A percentile compares a stretch with the other conserved stretches of the same genome.
Conservation (phyloP, 495 filamentous ascomycete species). For the Penicillium lagena region DNA sequence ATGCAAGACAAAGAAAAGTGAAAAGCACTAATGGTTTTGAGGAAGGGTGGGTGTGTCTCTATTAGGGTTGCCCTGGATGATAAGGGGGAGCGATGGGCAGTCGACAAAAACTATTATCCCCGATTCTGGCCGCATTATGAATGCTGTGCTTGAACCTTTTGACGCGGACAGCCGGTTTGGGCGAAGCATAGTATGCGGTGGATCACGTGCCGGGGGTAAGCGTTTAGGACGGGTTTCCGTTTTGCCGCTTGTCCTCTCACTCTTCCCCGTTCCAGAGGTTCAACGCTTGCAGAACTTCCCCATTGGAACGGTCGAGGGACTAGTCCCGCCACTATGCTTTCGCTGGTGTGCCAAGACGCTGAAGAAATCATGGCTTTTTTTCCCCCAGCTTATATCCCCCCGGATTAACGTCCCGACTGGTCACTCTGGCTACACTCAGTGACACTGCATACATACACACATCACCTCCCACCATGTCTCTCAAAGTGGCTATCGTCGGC, state of each 20-base stretch:
- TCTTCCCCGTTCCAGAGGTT: neutral
- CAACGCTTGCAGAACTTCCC: too few relatives aligned
- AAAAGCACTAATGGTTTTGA: too few relatives aligned
- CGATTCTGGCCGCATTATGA: neutral
- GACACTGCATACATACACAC: neutral
- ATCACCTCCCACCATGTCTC: slow-evolving; percentile 8
- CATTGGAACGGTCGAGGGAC: neutral
- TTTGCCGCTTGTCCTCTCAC: slow-evolving; percentile 5
- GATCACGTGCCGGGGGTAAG: slow-evolving; percentile 13
- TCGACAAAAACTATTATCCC: slow-evolving; percentile 16
- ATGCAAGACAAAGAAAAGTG: too few relatives aligned
- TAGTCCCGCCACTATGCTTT: neutral
- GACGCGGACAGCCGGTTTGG: too few relatives aligned
- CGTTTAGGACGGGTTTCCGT: neutral
- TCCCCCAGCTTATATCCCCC: neutral
- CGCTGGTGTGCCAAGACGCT: too few relatives aligned
- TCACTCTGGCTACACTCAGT: neutral
- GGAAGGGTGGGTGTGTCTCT: too few relatives aligned
- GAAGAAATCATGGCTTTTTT: too few relatives aligned
- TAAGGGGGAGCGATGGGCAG: neutral
- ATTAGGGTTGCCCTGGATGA: too few relatives aligned
- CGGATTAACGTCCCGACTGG: neutral
- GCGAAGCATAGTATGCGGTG: neutral
- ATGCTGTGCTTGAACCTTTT: too few relatives aligned
- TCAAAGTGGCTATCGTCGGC: slow-evolving; percentile 47